phyloP scores from a whole-genome alignment of 2,329 filamentous ascomycete genomes.

The Amesomyces nigricolor region DNA sequence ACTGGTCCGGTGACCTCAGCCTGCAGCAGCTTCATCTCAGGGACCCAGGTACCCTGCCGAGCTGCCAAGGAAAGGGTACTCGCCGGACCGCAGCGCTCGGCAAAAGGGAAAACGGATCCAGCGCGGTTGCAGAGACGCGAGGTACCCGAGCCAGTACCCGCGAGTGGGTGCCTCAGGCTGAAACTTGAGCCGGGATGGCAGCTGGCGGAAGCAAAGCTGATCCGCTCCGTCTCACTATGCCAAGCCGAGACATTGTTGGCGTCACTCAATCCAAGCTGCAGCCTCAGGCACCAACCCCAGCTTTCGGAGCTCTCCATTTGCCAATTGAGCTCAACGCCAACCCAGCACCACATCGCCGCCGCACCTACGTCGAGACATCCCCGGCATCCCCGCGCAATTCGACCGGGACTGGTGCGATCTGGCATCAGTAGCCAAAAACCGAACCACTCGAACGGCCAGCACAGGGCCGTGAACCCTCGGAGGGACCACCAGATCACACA shows the following conservation, averaged over 20 bases:
- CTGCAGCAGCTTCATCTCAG: constrained; percentile 16
- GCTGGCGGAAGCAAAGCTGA: background rate
- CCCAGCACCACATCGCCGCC: constrained; percentile 11
- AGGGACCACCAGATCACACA: background rate
- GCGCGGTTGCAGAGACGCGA: background rate
- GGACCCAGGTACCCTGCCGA: constrained; percentile 18
- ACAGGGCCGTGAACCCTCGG: background rate
- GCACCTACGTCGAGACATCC: constrained; percentile 1
- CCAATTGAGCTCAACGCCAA: constrained; percentile 21
- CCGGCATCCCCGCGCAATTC: background rate
- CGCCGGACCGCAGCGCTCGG: no score
- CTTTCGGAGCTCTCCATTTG: constrained; percentile 17
- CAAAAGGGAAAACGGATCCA: background rate
- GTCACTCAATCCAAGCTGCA: background rate
- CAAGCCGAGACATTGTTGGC: background rate
- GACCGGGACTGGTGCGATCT: background rate
- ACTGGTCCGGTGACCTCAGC: constrained; percentile 24
- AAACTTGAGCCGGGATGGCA: background rate
- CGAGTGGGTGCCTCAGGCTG: background rate
- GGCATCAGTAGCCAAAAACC: background rate
- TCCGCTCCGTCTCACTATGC: constrained; percentile 5
- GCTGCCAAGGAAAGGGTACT: constrained; percentile 3
- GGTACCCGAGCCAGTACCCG: background rate
- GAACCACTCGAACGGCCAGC: constrained; percentile 1
- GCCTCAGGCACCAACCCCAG: constrained; percentile 21